Evolutionary conservation across 1,284 basidiomycete genomes (phyloP).

Genomic region (Marasmius tenuissimus): DNA sequence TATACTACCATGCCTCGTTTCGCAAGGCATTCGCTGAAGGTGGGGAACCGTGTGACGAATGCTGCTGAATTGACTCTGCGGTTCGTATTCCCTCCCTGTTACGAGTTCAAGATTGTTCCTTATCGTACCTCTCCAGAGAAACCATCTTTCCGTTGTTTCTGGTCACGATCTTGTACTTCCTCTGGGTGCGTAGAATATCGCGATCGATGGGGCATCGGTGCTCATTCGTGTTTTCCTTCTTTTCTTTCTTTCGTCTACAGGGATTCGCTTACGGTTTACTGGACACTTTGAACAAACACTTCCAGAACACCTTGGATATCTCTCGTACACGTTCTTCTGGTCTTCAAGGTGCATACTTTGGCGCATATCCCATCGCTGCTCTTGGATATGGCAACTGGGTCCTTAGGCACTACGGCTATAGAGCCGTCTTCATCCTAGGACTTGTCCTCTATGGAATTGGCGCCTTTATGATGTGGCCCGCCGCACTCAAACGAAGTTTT

Average conservation of each 20-base stretch:
- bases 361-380: conserved; percentile 50
- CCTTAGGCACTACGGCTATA: conserved; percentile 30
- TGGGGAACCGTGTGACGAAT: conserved; percentile 30
- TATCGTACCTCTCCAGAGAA: conserved; percentile 15
- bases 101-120: neutral
- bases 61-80: conserved; percentile 28
- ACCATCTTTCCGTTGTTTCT: conserved; percentile 33
- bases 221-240: too few relatives aligned
- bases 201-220: too few relatives aligned
- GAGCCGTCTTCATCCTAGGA: conserved; percentile 33
- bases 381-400: conserved; percentile 35
- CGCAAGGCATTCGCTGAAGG: conserved; percentile 23
- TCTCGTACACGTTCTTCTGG: conserved; percentile 79
- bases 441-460: conserved; percentile 31
- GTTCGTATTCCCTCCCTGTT: neutral
- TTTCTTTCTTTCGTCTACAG: conserved; percentile 19
- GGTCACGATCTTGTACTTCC: conserved; percentile 34
- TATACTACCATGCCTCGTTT: conserved; percentile 8
- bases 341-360: conserved; percentile 86
- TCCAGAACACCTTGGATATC: conserved; percentile 72
- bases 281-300: conserved; percentile 84
- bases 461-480: conserved; percentile 36
- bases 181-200: conserved; percentile 23
- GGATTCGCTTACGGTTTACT: conserved; percentile 82
- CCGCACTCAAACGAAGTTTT: conserved; percentile 31